These are phyloP conservation scores for Polytolypa hystricis DNA, from an alignment of 2,329 filamentous ascomycete genomes.

Conservation along the genomic window DNA sequence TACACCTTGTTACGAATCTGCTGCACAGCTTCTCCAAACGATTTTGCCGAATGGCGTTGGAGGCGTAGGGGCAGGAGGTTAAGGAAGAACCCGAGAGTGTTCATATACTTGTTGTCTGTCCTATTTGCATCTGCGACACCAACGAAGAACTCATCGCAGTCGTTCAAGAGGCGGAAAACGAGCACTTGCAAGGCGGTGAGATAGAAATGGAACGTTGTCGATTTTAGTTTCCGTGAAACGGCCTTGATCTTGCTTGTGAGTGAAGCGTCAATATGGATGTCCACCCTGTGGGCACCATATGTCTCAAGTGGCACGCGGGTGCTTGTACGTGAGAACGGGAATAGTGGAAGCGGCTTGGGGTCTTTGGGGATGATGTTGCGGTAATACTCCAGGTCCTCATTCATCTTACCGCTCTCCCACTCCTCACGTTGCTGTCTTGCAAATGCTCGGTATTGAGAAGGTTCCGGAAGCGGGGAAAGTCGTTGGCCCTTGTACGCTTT, in stretches of 20 bases:
- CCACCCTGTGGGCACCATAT: background rate
- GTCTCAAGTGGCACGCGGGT: background rate
- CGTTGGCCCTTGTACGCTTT: constrained; percentile 33
- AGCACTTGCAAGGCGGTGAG: constrained; percentile 32
- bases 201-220: constrained; percentile 38
- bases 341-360: constrained; percentile 1
- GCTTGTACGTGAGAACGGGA: background rate
- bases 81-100: constrained; percentile 37
- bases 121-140: constrained; percentile 39
- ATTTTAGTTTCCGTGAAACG: constrained; percentile 15
- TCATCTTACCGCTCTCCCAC: constrained; percentile 18
- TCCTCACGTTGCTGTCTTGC: constrained; percentile 21
- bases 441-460: constrained; percentile 28
- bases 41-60: constrained; percentile 11
- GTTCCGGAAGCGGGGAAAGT: constrained; percentile 12
- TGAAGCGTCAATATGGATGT: constrained; percentile 10
- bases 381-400: constrained; percentile 15
- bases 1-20: constrained; percentile 18
- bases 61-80: constrained; percentile 41
- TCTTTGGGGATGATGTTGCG: constrained; percentile 6
- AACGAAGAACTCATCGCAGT: constrained; percentile 33
- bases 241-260: constrained; percentile 16
- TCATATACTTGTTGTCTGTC: constrained; percentile 18
- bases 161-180: constrained; percentile 24
- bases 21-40: constrained; percentile 23